phyloP scores from a whole-genome alignment of 148 eudicot genomes.

The Suaeda aralocaspica region DNA sequence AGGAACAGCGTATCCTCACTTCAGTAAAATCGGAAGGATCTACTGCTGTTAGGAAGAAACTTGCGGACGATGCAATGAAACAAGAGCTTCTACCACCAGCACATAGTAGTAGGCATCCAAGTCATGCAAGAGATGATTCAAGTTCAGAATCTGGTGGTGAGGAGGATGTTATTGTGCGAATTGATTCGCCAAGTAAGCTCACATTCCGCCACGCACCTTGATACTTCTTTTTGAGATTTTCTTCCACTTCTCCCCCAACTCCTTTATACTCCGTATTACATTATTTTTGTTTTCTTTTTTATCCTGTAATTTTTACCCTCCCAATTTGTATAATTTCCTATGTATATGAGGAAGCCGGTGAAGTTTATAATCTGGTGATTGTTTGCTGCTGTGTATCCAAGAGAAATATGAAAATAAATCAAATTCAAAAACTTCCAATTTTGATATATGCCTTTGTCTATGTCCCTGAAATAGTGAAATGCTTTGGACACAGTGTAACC shows the following conservation, averaged over 20 bases:
- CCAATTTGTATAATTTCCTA: neutral
- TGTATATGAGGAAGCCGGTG: neutral
- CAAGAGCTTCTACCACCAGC: constrained; percentile 16
- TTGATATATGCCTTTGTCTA: neutral
- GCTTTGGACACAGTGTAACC: no score
- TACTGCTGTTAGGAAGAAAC: constrained; percentile 32
- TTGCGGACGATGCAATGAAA: constrained; percentile 16
- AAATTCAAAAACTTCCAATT: neutral
- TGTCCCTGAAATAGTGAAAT: no score
- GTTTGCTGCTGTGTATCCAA: neutral
- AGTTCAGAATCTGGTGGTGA: constrained; percentile 81
- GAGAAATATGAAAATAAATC: neutral
- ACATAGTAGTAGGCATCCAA: constrained; percentile 21
- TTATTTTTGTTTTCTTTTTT: neutral
- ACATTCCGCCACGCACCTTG: constrained; percentile 49
- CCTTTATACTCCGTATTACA: neutral
- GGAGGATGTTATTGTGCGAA: constrained; percentile 65
- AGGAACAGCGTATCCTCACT: constrained; percentile 33
- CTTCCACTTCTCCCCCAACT: neutral
- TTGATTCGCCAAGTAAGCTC: constrained; percentile 78
- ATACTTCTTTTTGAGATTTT: constrained; percentile 1
- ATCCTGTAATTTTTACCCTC: neutral
- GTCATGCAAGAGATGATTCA: constrained; percentile 32
- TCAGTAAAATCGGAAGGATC: constrained; percentile 78
- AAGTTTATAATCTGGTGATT: neutral